Evolutionary conservation across 2,329 filamentous ascomycete genomes (phyloP), one percentile per base, ranked within the genome.

Genomic region (Biscogniauxia mediterranea): DNA sequence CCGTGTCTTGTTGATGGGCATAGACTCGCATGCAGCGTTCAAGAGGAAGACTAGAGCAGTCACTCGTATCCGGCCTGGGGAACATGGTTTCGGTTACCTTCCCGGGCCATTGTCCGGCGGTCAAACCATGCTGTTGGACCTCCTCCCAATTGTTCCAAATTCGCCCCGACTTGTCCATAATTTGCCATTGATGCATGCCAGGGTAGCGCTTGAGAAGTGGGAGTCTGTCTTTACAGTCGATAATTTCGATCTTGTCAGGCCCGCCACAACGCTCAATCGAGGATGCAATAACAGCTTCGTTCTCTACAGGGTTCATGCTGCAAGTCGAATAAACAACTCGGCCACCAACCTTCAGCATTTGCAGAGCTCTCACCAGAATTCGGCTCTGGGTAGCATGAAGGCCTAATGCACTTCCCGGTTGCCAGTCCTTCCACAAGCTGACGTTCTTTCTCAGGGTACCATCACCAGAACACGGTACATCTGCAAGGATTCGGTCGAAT

Each of bases 301-400:
- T 97, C 80, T 99, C 95, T 26, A 98, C 87, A 0, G 95, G 95
- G 78, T 99, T 99, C 91, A 99, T 92, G 76, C 93, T 97, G 83
- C 95, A 99, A 20, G 95, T 99, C 2, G 94, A 98, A 80, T 98
- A 99, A 57, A 99, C 94, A 26, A 98, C 91, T 65, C 93, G 87
- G 56, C 95, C 95, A 50, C 95, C 94, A 59, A 92, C 90, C 81
- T 97, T 98, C 67, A 99, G 86, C 88, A 99, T 92, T 78, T 98
- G 94, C 56, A 99, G 83, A 32, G 95, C 92, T 64, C 95, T 89
- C 60, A 96, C 91, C 55, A 99, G 81, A 68, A 99, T 99, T 54
- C 94, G 85, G 52, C 92, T 85, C 77, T 99, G 95, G 1, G 92
- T 96, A 38, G 87, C 80, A 76, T 97, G 91, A 38, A 99, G 84